These are phyloP conservation scores for Rutidosis leptorrhynchoides DNA, from an alignment of 129 eudicot genomes.

Conservation along the genomic window DNA sequence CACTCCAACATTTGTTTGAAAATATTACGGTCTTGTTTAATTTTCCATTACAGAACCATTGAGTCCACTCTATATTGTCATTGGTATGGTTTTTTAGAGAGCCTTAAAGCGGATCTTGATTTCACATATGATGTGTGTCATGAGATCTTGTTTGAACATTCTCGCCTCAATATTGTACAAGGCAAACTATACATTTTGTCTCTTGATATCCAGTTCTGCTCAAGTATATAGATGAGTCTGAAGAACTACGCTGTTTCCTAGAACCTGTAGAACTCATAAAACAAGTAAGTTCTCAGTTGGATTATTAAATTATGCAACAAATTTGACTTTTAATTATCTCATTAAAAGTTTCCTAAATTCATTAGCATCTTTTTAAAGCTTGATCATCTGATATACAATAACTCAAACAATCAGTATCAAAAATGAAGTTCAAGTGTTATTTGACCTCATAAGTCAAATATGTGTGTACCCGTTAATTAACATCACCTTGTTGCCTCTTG, in stretches of 20 bases:
- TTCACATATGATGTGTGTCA: no score
- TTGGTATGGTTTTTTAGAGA: no score
- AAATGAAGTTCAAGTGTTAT: background rate
- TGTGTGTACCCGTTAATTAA: background rate
- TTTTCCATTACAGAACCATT: no score
- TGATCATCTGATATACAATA: background rate
- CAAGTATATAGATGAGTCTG: conserved; percentile 67
- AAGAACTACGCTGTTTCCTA: conserved; percentile 69
- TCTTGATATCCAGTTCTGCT: conserved; percentile 42
- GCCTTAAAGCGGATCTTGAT: no score
- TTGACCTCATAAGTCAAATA: conserved; percentile 26
- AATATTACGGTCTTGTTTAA: no score
- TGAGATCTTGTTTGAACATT: no score
- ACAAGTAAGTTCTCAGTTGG: conserved; percentile 50
- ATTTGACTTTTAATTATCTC: background rate
- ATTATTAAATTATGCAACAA: conserved; percentile 15
- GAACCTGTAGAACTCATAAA: conserved; percentile 75
- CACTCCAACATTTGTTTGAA: no score
- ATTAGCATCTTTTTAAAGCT: background rate
- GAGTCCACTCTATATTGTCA: no score
- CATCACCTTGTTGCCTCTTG: conserved; percentile 7
- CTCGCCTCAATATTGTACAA: conserved; percentile 5
- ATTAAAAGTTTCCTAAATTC: background rate
- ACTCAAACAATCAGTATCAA: conserved; percentile 7
- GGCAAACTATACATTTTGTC: background rate